These are phyloP conservation scores for Cicer judaicum DNA, from an alignment of 306 rosid species.

Conservation along the genomic window DNA sequence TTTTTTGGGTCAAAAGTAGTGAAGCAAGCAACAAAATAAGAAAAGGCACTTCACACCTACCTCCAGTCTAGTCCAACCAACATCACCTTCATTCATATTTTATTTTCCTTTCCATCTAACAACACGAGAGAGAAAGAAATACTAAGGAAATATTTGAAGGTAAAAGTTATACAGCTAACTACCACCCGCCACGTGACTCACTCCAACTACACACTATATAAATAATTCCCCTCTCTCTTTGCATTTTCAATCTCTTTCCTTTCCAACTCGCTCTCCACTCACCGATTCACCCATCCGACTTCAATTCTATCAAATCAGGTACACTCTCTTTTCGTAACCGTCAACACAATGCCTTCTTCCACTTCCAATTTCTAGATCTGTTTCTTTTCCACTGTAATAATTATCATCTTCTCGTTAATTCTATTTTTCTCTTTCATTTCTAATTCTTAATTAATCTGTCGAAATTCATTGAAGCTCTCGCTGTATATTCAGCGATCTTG, in stretches of 20 bases:
- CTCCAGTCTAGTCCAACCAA: not conserved
- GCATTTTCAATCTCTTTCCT: slow-evolving; percentile 33
- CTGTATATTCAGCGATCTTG: slow-evolving; percentile 14
- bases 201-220: slow-evolving; percentile 46
- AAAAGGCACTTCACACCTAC: slow-evolving; percentile 28
- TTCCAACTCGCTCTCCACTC: slow-evolving; percentile 38
- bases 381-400: too few species aligned
- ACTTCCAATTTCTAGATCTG: too few species aligned
- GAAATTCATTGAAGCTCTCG: not conserved
- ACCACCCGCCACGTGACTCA: slow-evolving; percentile 65
- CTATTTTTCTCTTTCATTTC: too few species aligned
- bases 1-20: too few species aligned
- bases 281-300: slow-evolving; percentile 35
- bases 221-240: not conserved
- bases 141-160: not conserved
- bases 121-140: slow-evolving; percentile 10
- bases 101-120: not conserved
- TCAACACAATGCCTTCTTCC: not conserved
- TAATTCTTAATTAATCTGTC: not conserved
- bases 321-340: slow-evolving; percentile 34
- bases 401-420: too few species aligned
- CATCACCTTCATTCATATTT: not conserved
- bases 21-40: not conserved
- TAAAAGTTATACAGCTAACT: slow-evolving; percentile 41
- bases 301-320: slow-evolving; percentile 42